Evolutionary conservation across 345 rosid genomes (phyloP), one percentile per base, ranked within the genome.

Genomic region (Capsella bursapastoris): DNA sequence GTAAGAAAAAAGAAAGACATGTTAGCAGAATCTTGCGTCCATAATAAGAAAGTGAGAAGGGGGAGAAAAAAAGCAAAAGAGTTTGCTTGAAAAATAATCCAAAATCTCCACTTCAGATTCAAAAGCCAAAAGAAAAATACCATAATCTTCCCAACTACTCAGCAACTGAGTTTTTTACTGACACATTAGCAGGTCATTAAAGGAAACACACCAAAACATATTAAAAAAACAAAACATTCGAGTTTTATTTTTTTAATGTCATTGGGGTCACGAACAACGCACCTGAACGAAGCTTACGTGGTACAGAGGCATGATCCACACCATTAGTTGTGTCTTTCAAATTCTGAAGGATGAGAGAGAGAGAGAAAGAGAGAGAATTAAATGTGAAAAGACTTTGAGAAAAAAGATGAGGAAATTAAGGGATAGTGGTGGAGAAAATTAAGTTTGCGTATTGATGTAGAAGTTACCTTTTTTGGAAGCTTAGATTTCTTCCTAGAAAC

Each of bases 221-320:
- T 1, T 1, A 38, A 68, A 62, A 53, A 51, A 6, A 25, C 29
- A 61, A 75, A 27, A 75, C 49, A 67, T 66, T 38, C 40, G 5
- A 0, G 15, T 34, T 34, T 34, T 47, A 38, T 40, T 40, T 12
- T 8, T 53, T 3, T 22, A 22, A 22, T 14, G 0, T 67, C 29
- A 50, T 49, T 62, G 43, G 48, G 18, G 73, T 76, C 73, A 72
- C 68, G 76, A 82, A 67, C 11, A 37, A 75, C 84, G 72, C 79
- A 93, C 98, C 97, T 84, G 98, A 91, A 60, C 98, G 98, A 75
- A 91, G 88, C 90, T 88, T 93, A 71, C 98, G 84, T 22, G 98
- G 98, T 71, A 93, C 86, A 70, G 93, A 81, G 79, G 96, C 85
- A 80, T 86, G 92, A 81, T 76, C 85, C 67, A 85, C 91, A 61